Percentiles rank a stretch among this genome's conserved stretches.
phyloP scores from a whole-genome alignment of 305 asterid genomes.

The Ilex paraguariensis region DNA sequence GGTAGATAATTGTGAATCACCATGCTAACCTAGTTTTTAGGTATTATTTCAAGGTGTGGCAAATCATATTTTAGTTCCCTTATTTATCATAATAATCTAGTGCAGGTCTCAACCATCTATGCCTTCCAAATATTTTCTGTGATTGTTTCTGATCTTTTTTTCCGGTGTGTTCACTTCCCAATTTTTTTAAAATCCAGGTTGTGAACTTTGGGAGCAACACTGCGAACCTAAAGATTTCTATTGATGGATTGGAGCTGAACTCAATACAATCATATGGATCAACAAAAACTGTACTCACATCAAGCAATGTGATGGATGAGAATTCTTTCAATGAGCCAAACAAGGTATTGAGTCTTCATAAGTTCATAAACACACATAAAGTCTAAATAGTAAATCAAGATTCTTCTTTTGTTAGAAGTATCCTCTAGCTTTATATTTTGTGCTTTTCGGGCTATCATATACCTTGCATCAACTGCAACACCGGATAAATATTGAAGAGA shows the following conservation, averaged over 20 bases:
- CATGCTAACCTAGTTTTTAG: too few species aligned
- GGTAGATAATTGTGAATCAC: too few species aligned
- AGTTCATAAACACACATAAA: too few species aligned
- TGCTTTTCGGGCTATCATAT: too few species aligned
- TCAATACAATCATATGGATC: slow-evolving; percentile 42
- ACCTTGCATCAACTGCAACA: too few species aligned
- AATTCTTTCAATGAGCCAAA: slow-evolving; percentile 61
- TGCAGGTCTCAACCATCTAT: background rate
- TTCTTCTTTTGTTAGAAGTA: too few species aligned
- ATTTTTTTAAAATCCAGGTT: slow-evolving; percentile 29
- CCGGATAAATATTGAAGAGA: too few species aligned
- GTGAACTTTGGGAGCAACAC: slow-evolving; percentile 56
- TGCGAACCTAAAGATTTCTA: slow-evolving; percentile 34
- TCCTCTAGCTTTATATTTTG: too few species aligned
- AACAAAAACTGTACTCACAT: slow-evolving; percentile 47
- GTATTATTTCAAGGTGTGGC: too few species aligned
- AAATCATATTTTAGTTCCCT: too few species aligned
- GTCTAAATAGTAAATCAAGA: too few species aligned
- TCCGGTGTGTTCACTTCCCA: background rate
- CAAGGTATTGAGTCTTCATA: slow-evolving; percentile 33
- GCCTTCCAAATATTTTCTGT: slow-evolving; percentile 5
- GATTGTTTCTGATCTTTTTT: background rate
- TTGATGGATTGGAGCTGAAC: slow-evolving; percentile 40
- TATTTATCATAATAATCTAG: too few species aligned
- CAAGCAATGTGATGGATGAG: slow-evolving; percentile 60